Evolutionary conservation across 805 yeast species (phyloP), one percentile per base, ranked within the genome.

Genomic region (Candida coquimbonensis): DNA sequence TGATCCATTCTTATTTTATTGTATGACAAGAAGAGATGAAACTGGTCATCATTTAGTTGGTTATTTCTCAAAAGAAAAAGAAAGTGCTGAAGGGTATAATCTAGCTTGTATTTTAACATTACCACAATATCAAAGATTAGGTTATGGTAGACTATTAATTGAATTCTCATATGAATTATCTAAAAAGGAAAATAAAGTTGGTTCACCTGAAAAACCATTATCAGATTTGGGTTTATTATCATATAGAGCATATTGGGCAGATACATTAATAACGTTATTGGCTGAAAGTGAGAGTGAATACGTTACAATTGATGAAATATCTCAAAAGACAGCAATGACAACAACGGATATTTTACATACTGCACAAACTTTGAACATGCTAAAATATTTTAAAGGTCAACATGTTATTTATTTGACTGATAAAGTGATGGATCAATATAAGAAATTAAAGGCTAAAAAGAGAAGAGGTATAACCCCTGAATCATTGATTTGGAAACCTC

Each of bases 181-280:
- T 3, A 82, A 83, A 57, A 83, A 81, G 43, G 99, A 93, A 59
- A 81, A 83, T 43, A 93, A 93, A 62, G 79, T 81, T 4, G 99
- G 99, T 1, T 88, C 96, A 0, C 99, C 99, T 0, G 99, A 93
- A 66, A 93, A 93, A 60, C 99, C 99, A 3, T 71, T 93, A 21
- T 87, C 96, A 0, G 99, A 93, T 73, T 73, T 93, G 60, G 99
- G 99, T 36, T 72, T 93, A 31, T 72, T 93, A 27, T 86, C 96
- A 6, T 93, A 93, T 60, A 80, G 99, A 64, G 96, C 97, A 0
- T 93, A 77, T 61, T 93, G 99, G 99, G 81, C 97, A 0, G 98
- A 93, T 57, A 81, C 91, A 0, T 72, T 93, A 48, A 81, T 89
- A 12, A 80, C 79, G 43, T 61, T 88, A 27, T 68, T 93, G 35